Base-by-base conservation (phyloP, 306 rosid species). In the Pueraria montana region DNA sequence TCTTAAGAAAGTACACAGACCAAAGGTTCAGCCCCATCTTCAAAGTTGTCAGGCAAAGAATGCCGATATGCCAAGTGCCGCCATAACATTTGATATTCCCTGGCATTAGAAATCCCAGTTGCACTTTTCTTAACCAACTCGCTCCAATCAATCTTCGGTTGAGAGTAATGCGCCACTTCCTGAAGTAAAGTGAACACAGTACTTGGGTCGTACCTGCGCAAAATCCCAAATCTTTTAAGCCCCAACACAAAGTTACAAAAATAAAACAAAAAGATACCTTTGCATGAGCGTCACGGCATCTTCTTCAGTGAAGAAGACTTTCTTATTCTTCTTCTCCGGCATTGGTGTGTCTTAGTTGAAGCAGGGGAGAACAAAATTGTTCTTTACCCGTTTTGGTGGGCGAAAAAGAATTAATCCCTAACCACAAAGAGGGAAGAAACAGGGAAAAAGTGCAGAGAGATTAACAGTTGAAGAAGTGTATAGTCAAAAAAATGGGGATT, bases 11-110 rank as follows among this genome's bases (percentile, higher is more conserved):
- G 14, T 49, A 53, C 4, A 88, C 92, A 45, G 12, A 91, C 99
- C 95, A 91, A 14, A 83, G 93, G 98, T 17, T 85, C 80, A 58
- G 56, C 89, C 3, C 61, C 95, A 3, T 88, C 81, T 18, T 85
- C 91, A 3, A 91, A 61, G 23, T 71, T 81, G 2, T 91, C 90
- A 9, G 73, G 59, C 74, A 92, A 81, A 30, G 85, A 10, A 17
- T 91, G 77, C 4, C 87, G 89, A 78, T 96, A 96, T 1, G 99
- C 98, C 76, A 96, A 74, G 90, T 94, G 94, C 42, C 91, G 98
- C 99, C 99, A 96, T 2, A 96, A 76, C 98, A 96, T 89, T 85
- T 92, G 99, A 81, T 87, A 92, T 75, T 96, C 99, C 66, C 93
- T 85, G 24, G 97, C 93, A 89, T 76, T 90, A 10, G 94, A 87